Percentiles rank a stretch among this genome's conserved stretches.
phyloP scores from a whole-genome alignment of 2,329 filamentous ascomycete species.

The Trichoderma sp. region DNA sequence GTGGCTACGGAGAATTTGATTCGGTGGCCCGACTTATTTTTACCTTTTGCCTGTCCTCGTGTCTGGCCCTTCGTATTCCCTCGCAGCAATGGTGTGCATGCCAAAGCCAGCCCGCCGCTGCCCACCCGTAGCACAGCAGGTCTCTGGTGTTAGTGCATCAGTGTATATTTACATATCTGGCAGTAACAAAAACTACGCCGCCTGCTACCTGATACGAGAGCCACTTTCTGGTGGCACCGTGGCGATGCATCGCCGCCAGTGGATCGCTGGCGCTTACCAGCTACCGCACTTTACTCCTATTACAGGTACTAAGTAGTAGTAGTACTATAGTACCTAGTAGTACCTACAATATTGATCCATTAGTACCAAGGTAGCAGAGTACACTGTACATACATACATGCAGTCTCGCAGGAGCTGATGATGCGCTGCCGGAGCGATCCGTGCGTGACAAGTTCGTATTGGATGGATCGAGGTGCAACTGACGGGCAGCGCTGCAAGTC shows the following conservation, averaged over 20 bases:
- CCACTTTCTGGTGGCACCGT: neutral
- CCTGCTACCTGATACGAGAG: neutral
- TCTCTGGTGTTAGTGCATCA: neutral
- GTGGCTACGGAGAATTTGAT: neutral
- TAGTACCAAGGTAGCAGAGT: too few species aligned
- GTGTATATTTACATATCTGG: neutral
- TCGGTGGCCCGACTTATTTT: conserved; percentile 4
- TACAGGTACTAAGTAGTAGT: too few species aligned
- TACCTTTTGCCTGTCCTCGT: conserved; percentile 11
- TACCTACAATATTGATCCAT: neutral
- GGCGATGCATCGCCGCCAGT: neutral
- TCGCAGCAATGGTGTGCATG: conserved; percentile 10
- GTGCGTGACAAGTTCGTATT: too few species aligned
- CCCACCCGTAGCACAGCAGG: neutral
- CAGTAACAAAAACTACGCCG: neutral
- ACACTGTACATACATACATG: too few species aligned
- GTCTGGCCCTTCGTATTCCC: conserved; percentile 2
- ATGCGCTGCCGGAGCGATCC: too few species aligned
- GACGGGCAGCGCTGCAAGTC: too few species aligned
- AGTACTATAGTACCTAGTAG: too few species aligned
- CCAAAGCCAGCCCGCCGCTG: neutral
- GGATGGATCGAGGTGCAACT: too few species aligned
- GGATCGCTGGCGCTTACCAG: neutral
- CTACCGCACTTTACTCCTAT: too few species aligned
- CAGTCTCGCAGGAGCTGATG: too few species aligned